Conservation (phyloP, 2,329 filamentous ascomycete species). For the Dothiorella sarmentorum region DNA sequence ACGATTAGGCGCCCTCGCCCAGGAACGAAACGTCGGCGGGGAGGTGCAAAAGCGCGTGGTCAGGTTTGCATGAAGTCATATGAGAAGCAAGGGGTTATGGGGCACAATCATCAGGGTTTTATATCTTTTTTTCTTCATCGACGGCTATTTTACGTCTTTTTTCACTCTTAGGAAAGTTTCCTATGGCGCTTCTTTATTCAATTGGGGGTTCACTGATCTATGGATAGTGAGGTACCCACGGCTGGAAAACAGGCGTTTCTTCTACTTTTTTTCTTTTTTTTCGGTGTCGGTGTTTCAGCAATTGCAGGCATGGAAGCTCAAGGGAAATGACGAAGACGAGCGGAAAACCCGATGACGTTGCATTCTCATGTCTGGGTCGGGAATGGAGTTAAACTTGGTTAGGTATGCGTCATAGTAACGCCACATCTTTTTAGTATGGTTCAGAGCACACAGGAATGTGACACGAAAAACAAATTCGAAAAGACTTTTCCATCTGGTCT, state of each 20-base stretch:
- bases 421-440: background rate
- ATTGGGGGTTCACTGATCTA: background rate
- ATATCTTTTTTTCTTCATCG: background rate
- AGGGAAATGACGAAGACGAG: background rate
- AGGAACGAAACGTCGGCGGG: background rate
- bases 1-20: slow-evolving; percentile 23
- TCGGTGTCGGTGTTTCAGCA: background rate
- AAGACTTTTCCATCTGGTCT: background rate
- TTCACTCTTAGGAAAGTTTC: background rate
- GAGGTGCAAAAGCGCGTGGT: slow-evolving; percentile 6
- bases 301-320: background rate
- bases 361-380: background rate
- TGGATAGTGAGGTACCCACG: slow-evolving; percentile 8
- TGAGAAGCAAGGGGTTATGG: background rate
- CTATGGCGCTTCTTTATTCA: background rate
- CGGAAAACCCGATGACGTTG: background rate
- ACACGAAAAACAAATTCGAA: background rate
- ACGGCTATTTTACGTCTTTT: no score
- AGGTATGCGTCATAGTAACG: background rate
- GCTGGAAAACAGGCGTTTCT: background rate
- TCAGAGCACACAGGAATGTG: background rate
- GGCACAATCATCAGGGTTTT: background rate
- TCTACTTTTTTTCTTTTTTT: background rate
- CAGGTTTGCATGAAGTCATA: background rate
- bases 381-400: background rate